Base-by-base conservation (phyloP, 768 basidiomycete genomes). In the Dacryopinax spathularia region DNA sequence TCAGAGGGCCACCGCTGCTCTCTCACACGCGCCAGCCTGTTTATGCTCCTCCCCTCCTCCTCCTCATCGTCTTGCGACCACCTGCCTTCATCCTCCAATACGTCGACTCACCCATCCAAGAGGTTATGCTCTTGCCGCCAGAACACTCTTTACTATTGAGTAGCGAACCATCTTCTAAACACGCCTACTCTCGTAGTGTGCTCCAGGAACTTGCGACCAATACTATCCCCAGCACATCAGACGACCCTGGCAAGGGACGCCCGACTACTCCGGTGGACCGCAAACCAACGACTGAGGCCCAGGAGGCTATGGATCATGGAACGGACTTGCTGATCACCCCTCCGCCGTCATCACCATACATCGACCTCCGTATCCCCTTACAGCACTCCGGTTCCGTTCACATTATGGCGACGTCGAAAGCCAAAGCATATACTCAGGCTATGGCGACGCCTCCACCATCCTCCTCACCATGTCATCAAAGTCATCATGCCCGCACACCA, bases 241-340 rank as follows among this genome's bases (percentile, higher is more conserved):
- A 25, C 13, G 48, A 29, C 25, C 5, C 15, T 5, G 31, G 3
- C 25, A 56, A 15, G 25, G 48, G 10, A 22, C 48, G 15, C 10
- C 3, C 22, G 48, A 7, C 10, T 31, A 27, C 29, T 56, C 22
- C 22, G n/a, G n/a, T n/a, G n/a, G n/a, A 56, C 48, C 48, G 48
- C 48, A 56, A 31, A 5, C 48, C 48, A 56, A 56, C 18, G 31
- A 22, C 25, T 29, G 48, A 9, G 29, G 48, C 48, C 48, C 25
- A 13, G 48, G 48, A 56, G 48, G 48, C 48, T 56, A 56, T 56
- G 48, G 48, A 13, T 29, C 48, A 56, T 56, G 48, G 48, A 6
- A 56, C 25, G 48, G 48, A 56, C 3, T 29, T 56, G 22, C 48
- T 56, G 48, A 56, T 56, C 15, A 56, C 48, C 31, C 48, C 48